Conservation (phyloP, 306 rosid genomes). For the Fragaria vesca region DNA sequence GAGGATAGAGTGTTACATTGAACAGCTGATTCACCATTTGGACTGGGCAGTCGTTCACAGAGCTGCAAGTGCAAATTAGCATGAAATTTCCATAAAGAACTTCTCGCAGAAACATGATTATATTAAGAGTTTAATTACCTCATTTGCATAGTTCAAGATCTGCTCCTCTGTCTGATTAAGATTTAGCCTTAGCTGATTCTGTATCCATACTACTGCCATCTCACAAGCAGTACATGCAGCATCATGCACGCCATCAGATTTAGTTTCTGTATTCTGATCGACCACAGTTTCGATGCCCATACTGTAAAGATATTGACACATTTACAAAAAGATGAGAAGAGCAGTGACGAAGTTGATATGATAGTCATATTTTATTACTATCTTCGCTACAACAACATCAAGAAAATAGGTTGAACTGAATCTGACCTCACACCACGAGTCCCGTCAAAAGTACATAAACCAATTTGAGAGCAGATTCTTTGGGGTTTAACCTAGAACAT, state of each 20-base stretch:
- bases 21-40: conserved; percentile 57
- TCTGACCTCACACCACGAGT: conserved; percentile 52
- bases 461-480: conserved; percentile 59
- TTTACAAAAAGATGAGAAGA: neutral
- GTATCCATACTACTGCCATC: conserved; percentile 66
- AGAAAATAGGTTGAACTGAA: conserved; percentile 26
- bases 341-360: neutral
- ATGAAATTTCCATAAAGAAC: conserved; percentile 16
- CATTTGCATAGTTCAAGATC: conserved; percentile 45
- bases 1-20: conserved; percentile 49
- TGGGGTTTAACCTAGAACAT: conserved; percentile 43
- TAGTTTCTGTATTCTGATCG: conserved; percentile 23
- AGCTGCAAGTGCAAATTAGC: conserved; percentile 35
- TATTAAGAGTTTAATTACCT: conserved; percentile 30
- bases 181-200: conserved; percentile 46
- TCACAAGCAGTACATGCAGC: conserved; percentile 50
- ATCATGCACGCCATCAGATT: conserved; percentile 24
- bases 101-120: neutral
- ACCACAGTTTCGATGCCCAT: conserved; percentile 47
- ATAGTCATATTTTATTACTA: neutral
- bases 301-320: conserved; percentile 28
- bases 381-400: neutral
- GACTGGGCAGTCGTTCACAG: conserved; percentile 63
- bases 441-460: conserved; percentile 55
- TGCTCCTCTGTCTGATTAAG: conserved; percentile 49